These are phyloP conservation scores for Cutaneotrichosporon dermatis DNA, from an alignment of 1,284 basidiomycete genomes.

Conservation along the genomic window DNA sequence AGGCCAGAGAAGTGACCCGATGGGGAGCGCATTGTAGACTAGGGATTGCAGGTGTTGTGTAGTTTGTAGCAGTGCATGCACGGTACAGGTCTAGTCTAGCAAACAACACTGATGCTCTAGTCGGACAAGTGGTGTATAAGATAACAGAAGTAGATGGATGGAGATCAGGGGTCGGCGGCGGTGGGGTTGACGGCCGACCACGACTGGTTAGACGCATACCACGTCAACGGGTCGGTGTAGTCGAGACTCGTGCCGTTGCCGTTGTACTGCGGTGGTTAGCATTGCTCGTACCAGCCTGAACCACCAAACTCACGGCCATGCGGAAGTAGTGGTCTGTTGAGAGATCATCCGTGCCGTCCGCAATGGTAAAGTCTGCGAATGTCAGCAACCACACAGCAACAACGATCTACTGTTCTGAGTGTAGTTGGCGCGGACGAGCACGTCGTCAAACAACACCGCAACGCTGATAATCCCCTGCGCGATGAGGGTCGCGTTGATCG, in stretches of 20 bases:
- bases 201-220: conserved; percentile 9
- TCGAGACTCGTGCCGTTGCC: conserved; percentile 30
- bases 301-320: conserved; percentile 28
- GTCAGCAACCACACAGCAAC: neutral
- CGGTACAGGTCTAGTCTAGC: neutral
- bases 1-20: no score
- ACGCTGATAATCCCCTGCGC: conserved; percentile 20
- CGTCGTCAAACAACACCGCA: conserved; percentile 31
- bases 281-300: neutral
- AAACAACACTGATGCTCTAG: neutral
- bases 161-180: neutral
- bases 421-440: conserved; percentile 20
- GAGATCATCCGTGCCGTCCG: conserved; percentile 11
- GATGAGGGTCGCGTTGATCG: conserved; percentile 15
- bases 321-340: conserved; percentile 32
- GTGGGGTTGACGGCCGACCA: conserved; percentile 4
- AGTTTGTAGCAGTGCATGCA: no score
- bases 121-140: neutral
- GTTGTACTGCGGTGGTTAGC: conserved; percentile 18
- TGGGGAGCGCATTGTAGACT: no score
- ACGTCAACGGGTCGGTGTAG: conserved; percentile 26
- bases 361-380: conserved; percentile 12
- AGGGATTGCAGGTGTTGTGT: no score
- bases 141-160: neutral
- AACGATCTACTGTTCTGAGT: neutral